A percentile compares a stretch with the other conserved stretches of the same genome.
Evolutionary conservation across 1,284 basidiomycete species (phyloP).

Genomic region (Fomitopsis betulina): DNA sequence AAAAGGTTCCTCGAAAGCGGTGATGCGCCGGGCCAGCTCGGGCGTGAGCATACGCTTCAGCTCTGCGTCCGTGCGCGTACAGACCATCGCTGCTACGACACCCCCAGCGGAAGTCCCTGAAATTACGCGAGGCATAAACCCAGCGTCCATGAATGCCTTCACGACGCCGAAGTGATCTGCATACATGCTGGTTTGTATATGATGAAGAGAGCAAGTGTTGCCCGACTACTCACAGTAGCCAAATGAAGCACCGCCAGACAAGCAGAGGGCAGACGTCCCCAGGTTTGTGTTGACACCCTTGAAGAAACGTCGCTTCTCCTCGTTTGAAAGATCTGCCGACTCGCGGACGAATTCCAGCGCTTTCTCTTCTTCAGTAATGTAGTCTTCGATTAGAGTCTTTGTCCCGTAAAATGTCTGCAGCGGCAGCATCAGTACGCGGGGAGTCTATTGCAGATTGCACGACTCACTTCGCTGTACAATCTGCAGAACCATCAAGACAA

Average conservation of each 20-base stretch:
- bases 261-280: conserved; percentile 86
- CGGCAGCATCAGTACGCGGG: conserved; percentile 9
- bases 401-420: conserved; percentile 85
- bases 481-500: conserved; percentile 31
- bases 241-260: conserved; percentile 92
- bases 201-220: not conserved
- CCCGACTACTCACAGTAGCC: conserved; percentile 70
- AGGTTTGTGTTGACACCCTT: conserved; percentile 86
- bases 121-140: conserved; percentile 85
- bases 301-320: conserved; percentile 94
- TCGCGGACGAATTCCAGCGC: conserved; percentile 75
- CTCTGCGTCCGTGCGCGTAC: conserved; percentile 90
- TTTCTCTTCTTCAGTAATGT: conserved; percentile 74
- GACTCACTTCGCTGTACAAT: conserved; percentile 87
- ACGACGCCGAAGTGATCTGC: conserved; percentile 89
- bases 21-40: conserved; percentile 82
- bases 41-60: conserved; percentile 76
- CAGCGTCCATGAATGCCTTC: conserved; percentile 86
- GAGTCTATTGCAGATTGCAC: conserved; percentile 35
- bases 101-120: conserved; percentile 93
- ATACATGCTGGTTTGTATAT: not conserved
- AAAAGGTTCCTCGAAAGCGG: conserved; percentile 86
- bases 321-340: conserved; percentile 67
- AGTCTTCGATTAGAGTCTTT: conserved; percentile 85
- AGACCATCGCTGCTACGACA: conserved; percentile 80